A percentile compares a stretch with the other conserved stretches of the same genome.
Conservation (phyloP, 2,329 filamentous ascomycete genomes). For the Helotiales sp. region DNA sequence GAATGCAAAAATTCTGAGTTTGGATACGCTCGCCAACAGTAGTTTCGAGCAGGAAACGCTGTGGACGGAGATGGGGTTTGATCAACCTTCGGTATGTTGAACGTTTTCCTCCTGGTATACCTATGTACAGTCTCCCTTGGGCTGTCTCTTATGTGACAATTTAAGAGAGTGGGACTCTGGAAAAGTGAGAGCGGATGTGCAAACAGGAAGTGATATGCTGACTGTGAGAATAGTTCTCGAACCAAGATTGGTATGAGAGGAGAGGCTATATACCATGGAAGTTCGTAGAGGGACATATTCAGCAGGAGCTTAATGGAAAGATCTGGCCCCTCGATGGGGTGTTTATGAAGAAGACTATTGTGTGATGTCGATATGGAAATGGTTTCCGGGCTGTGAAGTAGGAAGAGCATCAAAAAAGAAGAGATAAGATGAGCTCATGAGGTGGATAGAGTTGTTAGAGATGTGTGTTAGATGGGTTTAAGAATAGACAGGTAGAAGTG, state of each 20-base stretch:
- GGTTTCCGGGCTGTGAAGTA: too few species aligned
- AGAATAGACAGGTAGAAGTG: too few species aligned
- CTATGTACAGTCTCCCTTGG: too few species aligned
- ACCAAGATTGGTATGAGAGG: slow-evolving; percentile 38
- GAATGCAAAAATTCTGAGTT: slow-evolving; percentile 30
- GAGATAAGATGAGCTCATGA: neutral
- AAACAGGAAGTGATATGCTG: too few species aligned
- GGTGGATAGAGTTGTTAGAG: too few species aligned
- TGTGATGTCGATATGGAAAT: neutral
- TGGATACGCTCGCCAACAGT: slow-evolving; percentile 30
- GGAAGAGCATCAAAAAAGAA: too few species aligned
- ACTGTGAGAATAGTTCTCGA: neutral
- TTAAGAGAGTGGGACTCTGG: too few species aligned
- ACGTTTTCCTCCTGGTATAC: too few species aligned
- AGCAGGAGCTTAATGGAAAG: slow-evolving; percentile 23
- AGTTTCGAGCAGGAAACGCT: slow-evolving; percentile 21
- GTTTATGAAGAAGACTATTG: slow-evolving; percentile 30
- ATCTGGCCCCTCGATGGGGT: slow-evolving; percentile 29
- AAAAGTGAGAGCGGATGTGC: too few species aligned
- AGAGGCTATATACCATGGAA: slow-evolving; percentile 35
- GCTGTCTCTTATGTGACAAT: too few species aligned
- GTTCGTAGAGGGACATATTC: slow-evolving; percentile 18
- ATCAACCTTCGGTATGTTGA: slow-evolving; percentile 16
- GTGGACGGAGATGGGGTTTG: slow-evolving; percentile 20
- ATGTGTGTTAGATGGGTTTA: too few species aligned